Base-by-base conservation (phyloP, 1,284 basidiomycete species). In the Naganishia albida region DNA sequence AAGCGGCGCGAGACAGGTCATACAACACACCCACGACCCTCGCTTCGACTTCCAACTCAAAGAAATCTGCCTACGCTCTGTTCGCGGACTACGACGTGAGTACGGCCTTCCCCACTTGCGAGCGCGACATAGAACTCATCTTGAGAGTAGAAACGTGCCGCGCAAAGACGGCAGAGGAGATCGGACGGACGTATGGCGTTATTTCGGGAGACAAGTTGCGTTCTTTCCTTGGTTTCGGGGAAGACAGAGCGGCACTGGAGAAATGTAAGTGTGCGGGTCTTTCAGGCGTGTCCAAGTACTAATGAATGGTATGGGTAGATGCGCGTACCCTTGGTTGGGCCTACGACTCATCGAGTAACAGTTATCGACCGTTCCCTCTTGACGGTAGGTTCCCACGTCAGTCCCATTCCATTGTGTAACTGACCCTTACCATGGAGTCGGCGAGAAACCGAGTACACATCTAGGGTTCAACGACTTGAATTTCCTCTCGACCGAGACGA, bases 381-480 rank as follows among this genome's bases (percentile, higher is more conserved):
- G 25, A 60, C 16, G 23, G 57, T 50, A n/a, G 28, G 57, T 46
- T 16, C 12, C 15, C n/a, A 3, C 13, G 42, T 13, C 18, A 20
- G 10, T 38, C 20, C 13, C 16, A 3, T 38, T 4, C 26, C 42
- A 34, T 6, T 34, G 34, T 3, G 43, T n/a, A 3, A 44, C 20
- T 38, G 12, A 43, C 3, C 25, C 16, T 1, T 12, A 10, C 34
- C 23, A 39, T 18, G 12, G 15, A 60, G 56, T 25, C 23, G 25
- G 18, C 30, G 28, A 26, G 23, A n/a, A 46, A 3, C n/a, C 16
- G 3, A 40, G 46, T 18, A 60, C 57, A 20, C 57, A 60, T 40
- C 20, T 60, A 30, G 57, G 57, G 10, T 49, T 60, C 43, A 60
- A 60, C 10, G 57, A 60, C 26, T 23, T 60, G 0, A 60, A 50